These are phyloP conservation scores for Pisolithus albus DNA, from an alignment of 768 basidiomycete genomes.

Conservation along the genomic window DNA sequence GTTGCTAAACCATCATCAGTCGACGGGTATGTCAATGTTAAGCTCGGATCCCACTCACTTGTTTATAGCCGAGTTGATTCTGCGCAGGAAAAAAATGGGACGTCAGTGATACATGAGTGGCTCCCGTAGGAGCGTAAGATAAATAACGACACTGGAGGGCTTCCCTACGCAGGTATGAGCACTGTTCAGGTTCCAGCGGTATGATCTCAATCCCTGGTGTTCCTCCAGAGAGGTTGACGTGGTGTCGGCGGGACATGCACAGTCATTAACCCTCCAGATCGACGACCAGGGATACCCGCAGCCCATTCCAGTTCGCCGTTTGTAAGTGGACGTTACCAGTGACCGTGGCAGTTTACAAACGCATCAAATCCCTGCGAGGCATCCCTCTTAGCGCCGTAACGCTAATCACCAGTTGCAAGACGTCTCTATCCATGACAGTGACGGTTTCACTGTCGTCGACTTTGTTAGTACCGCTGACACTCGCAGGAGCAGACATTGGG, in stretches of 20 bases:
- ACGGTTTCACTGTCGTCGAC: conserved; percentile 19
- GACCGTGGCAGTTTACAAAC: conserved; percentile 27
- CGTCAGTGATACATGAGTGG: conserved; percentile 44
- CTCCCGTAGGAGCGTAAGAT: conserved; percentile 36
- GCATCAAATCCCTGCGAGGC: conserved; percentile 24
- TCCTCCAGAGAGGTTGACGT: conserved; percentile 13
- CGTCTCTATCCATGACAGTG: conserved; percentile 36
- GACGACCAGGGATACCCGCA: conserved; percentile 78
- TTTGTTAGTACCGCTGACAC: conserved; percentile 5
- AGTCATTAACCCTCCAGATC: conserved; percentile 18
- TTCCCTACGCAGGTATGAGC: conserved; percentile 99
- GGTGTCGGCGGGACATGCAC: conserved; percentile 11
- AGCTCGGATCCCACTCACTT: conserved; percentile 35
- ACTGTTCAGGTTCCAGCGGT: conserved; percentile 98
- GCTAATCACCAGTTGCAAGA: conserved; percentile 52
- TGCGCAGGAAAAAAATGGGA: conserved; percentile 29
- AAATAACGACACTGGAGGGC: conserved; percentile 63
- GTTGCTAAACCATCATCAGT: conserved; percentile 43
- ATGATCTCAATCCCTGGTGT: conserved; percentile 82
- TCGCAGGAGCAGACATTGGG: conserved; percentile 20
- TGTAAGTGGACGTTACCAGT: conserved; percentile 70
- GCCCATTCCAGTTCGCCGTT: conserved; percentile 66
- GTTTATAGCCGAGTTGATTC: conserved; percentile 76
- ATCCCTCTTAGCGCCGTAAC: conserved; percentile 22
- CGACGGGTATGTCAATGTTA: conserved; percentile 1